Evolutionary conservation across 176 grass and related monocot species (phyloP).

Genomic region (Typha latifolia): DNA sequence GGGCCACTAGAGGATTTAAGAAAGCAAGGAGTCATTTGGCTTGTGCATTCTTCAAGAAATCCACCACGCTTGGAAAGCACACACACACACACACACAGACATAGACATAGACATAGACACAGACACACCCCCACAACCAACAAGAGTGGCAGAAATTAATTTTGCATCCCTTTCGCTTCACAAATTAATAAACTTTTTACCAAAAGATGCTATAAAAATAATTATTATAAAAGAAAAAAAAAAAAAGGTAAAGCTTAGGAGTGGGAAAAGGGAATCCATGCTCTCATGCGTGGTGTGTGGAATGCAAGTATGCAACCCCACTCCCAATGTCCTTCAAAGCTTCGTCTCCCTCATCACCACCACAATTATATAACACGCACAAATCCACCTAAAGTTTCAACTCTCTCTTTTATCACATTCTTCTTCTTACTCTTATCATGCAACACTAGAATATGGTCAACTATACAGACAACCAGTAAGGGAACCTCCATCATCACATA

Average conservation of each 20-base stretch:
- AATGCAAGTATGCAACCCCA: neutral
- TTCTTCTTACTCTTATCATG: too few relatives aligned
- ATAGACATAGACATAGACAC: neutral
- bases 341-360: neutral
- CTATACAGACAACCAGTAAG: neutral
- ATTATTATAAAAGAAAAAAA: neutral
- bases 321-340: neutral
- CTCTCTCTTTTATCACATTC: too few relatives aligned
- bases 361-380: neutral
- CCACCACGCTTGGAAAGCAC: constrained; percentile 5
- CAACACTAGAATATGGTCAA: neutral
- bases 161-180: neutral
- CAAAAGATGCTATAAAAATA: neutral
- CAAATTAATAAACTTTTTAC: neutral
- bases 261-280: neutral
- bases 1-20: neutral
- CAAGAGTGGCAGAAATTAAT: neutral
- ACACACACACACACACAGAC: neutral
- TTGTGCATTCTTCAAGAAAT: constrained; percentile 4
- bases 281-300: neutral
- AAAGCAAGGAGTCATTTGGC: neutral
- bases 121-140: neutral
- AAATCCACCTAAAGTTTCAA: neutral
- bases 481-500: neutral
- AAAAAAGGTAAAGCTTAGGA: neutral